phyloP scores from a whole-genome alignment of 108 stramenopile genomes.

The Pseudonitzschia multiseries region DNA sequence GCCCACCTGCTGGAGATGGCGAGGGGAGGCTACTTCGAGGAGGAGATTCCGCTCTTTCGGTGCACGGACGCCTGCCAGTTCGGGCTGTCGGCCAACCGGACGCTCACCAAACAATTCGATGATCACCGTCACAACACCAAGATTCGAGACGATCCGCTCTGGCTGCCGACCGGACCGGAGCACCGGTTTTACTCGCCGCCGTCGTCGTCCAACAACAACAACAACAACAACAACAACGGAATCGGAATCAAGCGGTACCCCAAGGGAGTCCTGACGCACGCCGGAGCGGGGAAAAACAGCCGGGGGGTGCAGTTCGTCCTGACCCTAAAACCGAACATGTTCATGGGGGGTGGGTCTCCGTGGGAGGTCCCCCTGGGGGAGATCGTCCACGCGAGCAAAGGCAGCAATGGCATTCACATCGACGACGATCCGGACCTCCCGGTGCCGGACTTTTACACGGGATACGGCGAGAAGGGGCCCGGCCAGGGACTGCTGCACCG shows the following conservation, averaged over 20 bases:
- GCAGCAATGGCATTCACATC: background rate
- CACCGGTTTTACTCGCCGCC: conserved; percentile 47
- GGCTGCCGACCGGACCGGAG: conserved; percentile 70
- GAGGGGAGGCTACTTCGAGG: background rate
- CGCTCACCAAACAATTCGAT: conserved; percentile 10
- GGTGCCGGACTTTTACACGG: conserved; percentile 44
- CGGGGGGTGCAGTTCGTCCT: conserved; percentile 69
- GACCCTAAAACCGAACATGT: conserved; percentile 51
- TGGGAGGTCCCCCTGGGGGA: conserved; percentile 84
- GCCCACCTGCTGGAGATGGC: conserved; percentile 8
- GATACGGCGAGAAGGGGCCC: conserved; percentile 40
- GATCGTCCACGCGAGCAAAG: conserved; percentile 20
- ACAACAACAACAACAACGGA: no score
- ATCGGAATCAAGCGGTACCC: conserved; percentile 57
- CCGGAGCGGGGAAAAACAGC: conserved; percentile 59
- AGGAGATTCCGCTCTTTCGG: conserved; percentile 69
- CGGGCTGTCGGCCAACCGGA: conserved; percentile 55
- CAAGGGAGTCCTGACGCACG: conserved; percentile 62
- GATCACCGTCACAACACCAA: conserved; percentile 25
- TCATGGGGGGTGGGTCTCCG: conserved; percentile 69
- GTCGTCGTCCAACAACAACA: background rate
- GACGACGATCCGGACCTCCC: background rate
- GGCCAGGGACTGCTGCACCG: conserved; percentile 23
- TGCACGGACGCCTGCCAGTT: conserved; percentile 83
- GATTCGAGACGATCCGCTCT: conserved; percentile 70